A percentile compares a stretch with the other conserved stretches of the same genome.
Evolutionary conservation across 768 basidiomycete genomes (phyloP).

Genomic region (Mycena amicta): DNA sequence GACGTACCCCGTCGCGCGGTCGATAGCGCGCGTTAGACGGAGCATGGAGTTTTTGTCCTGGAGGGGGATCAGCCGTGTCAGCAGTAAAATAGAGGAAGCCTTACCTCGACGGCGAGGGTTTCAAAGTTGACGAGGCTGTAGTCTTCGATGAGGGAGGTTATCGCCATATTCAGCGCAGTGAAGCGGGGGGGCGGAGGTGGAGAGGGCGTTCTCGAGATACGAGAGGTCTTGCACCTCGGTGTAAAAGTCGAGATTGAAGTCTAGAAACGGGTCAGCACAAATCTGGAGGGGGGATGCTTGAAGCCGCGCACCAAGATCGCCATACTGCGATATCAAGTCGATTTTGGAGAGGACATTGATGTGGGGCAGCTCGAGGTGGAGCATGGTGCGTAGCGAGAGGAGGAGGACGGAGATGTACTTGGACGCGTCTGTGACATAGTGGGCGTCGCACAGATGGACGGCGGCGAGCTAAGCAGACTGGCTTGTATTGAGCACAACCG

Average conservation of each 20-base stretch:
- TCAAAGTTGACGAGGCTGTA: conserved; percentile 93
- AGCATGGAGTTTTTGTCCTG: conserved; percentile 97
- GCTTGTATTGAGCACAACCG: conserved; percentile 9
- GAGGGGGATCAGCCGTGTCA: not conserved
- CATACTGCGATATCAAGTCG: conserved; percentile 87
- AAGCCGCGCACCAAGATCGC: conserved; percentile 78
- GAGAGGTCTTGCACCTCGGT: conserved; percentile 97
- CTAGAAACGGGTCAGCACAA: conserved; percentile 41
- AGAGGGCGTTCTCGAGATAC: conserved; percentile 78
- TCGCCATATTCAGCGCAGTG: conserved; percentile 80
- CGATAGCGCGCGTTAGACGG: conserved; percentile 78
- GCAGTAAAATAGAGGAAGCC: not conserved
- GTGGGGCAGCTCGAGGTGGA: conserved; percentile 98
- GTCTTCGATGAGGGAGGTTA: conserved; percentile 91
- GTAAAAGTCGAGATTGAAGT: conserved; percentile 97
- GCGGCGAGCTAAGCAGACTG: conserved; percentile 70
- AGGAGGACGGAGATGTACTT: conserved; percentile 94
- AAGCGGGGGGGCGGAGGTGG: conserved; percentile 68
- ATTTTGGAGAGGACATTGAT: conserved; percentile 96
- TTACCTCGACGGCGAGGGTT: conserved; percentile 92
- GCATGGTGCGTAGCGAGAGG: conserved; percentile 91
- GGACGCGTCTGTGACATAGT: conserved; percentile 93
- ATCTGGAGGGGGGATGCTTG: too few relatives aligned
- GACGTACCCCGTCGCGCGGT: conserved; percentile 90
- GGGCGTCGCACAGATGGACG: conserved; percentile 94